Base-by-base conservation (phyloP, 495 filamentous ascomycete genomes). In the Penicillium ochrochloron region DNA sequence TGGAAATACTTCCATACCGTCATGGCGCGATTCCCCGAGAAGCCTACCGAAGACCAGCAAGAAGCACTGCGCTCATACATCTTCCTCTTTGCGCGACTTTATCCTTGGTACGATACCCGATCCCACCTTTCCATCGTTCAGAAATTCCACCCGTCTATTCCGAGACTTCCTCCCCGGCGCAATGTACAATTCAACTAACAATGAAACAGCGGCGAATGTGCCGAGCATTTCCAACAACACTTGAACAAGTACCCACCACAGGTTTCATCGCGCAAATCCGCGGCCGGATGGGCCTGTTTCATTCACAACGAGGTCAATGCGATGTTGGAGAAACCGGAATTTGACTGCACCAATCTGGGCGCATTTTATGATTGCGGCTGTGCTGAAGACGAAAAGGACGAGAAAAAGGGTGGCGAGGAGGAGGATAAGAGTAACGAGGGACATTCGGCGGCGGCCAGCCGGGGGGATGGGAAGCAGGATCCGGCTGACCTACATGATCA, bases 301-400 rank as follows among this genome's bases (percentile, higher is more conserved):
- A 90, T 97, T 41, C 95, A 99, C 70, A 99, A 99, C 68, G 85
- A 92, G 70, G 94, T 99, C 60, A 99, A 99, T 76, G 86, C 90
- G 73, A 87, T 92, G 70, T 80, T 98, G 60, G 77, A 86, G 60
- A 99, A 99, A 76, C 80, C 84, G 0, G 66, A 87, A 57, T 98
- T 97, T 75, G 92, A 98, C 73, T 99, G 95, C 70, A 88, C 85
- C 52, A 90, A 92, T 12, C 90, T 99, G 61, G 93, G 92, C 3
- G 92, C 96, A 62, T 90, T 92, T 67, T 99, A 99, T 74, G 94
- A 99, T 74, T 99, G 95, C 69, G 95, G 95, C 14, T 99, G 95
- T 74, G 91, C 88, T 3, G 93, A 92, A 33, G 92, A 94, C 57
- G 87, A 84, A 19, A 63, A 68, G 15, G 55, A 17, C 27, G 67